These are phyloP conservation scores for Chytridiales sp. DNA, from an alignment of 371 early-diverging fungal species.

Conservation along the genomic window DNA sequence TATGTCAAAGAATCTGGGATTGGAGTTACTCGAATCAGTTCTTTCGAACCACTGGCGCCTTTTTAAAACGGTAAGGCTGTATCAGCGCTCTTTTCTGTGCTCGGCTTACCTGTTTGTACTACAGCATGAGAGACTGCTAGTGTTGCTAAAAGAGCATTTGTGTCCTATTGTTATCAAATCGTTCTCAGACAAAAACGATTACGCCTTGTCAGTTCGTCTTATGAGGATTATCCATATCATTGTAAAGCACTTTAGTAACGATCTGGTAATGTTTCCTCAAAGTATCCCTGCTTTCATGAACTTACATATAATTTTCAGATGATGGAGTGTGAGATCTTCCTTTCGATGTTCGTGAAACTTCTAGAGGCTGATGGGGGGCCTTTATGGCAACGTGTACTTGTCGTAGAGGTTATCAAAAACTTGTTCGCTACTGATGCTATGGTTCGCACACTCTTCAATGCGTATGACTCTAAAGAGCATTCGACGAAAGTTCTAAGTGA, in stretches of 20 bases:
- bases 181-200: constrained; percentile 85
- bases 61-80: constrained; percentile 64
- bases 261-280: constrained; percentile 53
- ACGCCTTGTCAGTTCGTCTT: constrained; percentile 79
- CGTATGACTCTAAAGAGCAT: constrained; percentile 70
- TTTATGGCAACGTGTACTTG: constrained; percentile 84
- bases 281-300: constrained; percentile 1
- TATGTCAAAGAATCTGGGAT: constrained; percentile 76
- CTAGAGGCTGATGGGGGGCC: constrained; percentile 69
- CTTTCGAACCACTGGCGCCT: constrained; percentile 73
- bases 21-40: constrained; percentile 92
- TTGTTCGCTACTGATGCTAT: constrained; percentile 58
- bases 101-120: background rate
- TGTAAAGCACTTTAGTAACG: constrained; percentile 73
- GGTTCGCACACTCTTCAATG: constrained; percentile 59
- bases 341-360: constrained; percentile 82
- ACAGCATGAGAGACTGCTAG: constrained; percentile 72
- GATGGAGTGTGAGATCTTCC: constrained; percentile 91
- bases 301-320: constrained; percentile 40
- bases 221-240: constrained; percentile 79
- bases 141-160: constrained; percentile 69
- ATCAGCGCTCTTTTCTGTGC: background rate
- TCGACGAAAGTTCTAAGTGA: constrained; percentile 78
- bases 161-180: constrained; percentile 86
- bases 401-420: constrained; percentile 79